phyloP scores from a whole-genome alignment of 441 rosid species.

The Euphorbia schlechtendalii region DNA sequence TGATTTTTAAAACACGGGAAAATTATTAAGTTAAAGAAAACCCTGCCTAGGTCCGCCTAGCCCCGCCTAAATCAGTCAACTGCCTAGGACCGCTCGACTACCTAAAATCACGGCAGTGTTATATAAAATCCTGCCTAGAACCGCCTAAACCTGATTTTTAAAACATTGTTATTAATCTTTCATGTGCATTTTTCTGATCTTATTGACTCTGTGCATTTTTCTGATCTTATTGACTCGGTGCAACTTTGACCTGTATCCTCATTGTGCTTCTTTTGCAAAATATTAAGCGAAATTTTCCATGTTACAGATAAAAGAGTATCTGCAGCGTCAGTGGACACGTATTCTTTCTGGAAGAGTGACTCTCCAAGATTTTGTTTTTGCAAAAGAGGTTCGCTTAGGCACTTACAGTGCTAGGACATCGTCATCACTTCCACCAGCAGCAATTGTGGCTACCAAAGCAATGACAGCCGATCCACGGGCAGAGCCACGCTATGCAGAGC shows the following conservation, averaged over 20 bases:
- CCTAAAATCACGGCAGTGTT: too few relatives aligned
- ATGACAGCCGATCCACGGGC: conserved; percentile 81
- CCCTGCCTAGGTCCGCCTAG: too few relatives aligned
- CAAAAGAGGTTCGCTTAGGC: conserved; percentile 95
- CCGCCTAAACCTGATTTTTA: too few relatives aligned
- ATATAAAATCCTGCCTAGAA: too few relatives aligned
- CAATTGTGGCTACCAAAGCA: conserved; percentile 84
- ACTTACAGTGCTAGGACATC: conserved; percentile 61
- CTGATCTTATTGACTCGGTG: neutral
- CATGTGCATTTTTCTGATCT: neutral
- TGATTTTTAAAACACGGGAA: too few relatives aligned
- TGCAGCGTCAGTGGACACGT: conserved; percentile 83
- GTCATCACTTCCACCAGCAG: conserved; percentile 85
- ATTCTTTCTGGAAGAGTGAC: conserved; percentile 84
- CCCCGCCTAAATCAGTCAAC: too few relatives aligned
- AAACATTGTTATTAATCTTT: neutral
- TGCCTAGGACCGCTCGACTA: too few relatives aligned
- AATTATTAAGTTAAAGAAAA: too few relatives aligned
- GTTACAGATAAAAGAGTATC: conserved; percentile 63
- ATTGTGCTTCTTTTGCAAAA: neutral
- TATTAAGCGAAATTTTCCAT: neutral
- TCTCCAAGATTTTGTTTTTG: conserved; percentile 89
- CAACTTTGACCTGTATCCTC: neutral
- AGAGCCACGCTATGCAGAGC: conserved; percentile 86
- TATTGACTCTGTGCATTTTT: neutral